Conservation (phyloP, 495 filamentous ascomycete genomes). For the Penicillium lagena region DNA sequence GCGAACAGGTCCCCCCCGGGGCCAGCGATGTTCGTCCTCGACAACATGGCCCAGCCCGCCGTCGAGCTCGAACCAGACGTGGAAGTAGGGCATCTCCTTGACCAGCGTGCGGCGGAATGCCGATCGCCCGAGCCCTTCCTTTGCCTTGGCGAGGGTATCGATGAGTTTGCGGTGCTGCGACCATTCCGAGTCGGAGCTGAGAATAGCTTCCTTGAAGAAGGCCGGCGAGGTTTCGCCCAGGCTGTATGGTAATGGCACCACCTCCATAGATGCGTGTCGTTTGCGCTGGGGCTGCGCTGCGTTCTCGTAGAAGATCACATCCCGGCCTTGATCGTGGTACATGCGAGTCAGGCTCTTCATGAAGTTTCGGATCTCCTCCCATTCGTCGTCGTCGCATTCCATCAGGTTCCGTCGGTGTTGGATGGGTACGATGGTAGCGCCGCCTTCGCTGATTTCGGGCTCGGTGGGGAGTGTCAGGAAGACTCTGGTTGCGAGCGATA, state of each 20-base stretch:
- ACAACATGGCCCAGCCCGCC: conserved; percentile 91
- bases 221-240: conserved; percentile 86
- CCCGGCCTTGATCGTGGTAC: conserved; percentile 85
- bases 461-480: conserved; percentile 86
- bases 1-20: conserved; percentile 92
- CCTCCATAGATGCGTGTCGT: conserved; percentile 79
- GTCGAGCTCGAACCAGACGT: conserved; percentile 91
- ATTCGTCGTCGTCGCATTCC: conserved; percentile 98
- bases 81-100: conserved; percentile 99
- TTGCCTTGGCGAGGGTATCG: conserved; percentile 70
- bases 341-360: conserved; percentile 93
- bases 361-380: conserved; percentile 98
- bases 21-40: conserved; percentile 83
- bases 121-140: conserved; percentile 63
- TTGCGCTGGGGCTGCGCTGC: conserved; percentile 74
- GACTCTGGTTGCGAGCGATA: conserved; percentile 83
- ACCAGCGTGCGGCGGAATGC: conserved; percentile 79
- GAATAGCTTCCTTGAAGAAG: conserved; percentile 92
- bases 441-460: conserved; percentile 78
- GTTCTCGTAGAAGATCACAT: conserved; percentile 97
- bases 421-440: conserved; percentile 83
- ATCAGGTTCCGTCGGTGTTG: conserved; percentile 85
- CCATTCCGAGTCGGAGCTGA: conserved; percentile 86
- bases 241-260: conserved; percentile 78
- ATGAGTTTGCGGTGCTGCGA: conserved; percentile 91